Evolutionary conservation across 805 yeast species (phyloP), one percentile per base, ranked within the genome.

Genomic region (Monosporozyma unispora): DNA sequence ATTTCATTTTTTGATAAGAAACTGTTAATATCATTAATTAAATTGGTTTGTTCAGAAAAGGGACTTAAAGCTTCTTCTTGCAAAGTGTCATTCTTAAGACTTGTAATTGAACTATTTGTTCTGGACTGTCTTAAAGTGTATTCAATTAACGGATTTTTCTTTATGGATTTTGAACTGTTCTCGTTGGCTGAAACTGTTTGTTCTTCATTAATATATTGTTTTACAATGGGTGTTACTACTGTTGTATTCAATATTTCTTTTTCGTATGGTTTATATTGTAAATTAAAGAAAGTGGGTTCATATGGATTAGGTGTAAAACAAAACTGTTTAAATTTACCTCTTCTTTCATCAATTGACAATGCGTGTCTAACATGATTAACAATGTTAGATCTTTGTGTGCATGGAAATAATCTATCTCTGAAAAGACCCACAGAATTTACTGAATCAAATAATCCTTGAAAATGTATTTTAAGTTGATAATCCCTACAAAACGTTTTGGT

Each of bases 381-480:
- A 48, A 71, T 71, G 12, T 71, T 64, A 41, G 77, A 69, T 46
- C 74, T 68, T 2, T 80, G 74, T 0, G 82, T 71, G 53, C 70
- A 79, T 0, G 87, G 86, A 53, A 81, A 82, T 59, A 78, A 53
- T 38, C 78, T 63, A 56, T 81, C 85, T 40, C 79, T 67, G 3
- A 81, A 50, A 9, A 81, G 56, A 0, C 88, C 88, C 19, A 81
- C 81, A 1, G 87, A 80, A 58, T 80, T 81, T 18, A 82, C 80
- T 0, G 86, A 77, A 63, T 82, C 89, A 75, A 83, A 82, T 18
- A 82, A 62, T 0, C 88, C 88, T 73, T 82, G 76, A 51, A 81
- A 80, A 53, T 75, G 74, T 45, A 82, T 71, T 8, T 57, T 57
- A 3, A 79, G 75, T 2, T 62, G 56, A 4, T 66, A 62, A 4